phyloP scores from a whole-genome alignment of 306 rosid genomes.

The Fagus crenata region DNA sequence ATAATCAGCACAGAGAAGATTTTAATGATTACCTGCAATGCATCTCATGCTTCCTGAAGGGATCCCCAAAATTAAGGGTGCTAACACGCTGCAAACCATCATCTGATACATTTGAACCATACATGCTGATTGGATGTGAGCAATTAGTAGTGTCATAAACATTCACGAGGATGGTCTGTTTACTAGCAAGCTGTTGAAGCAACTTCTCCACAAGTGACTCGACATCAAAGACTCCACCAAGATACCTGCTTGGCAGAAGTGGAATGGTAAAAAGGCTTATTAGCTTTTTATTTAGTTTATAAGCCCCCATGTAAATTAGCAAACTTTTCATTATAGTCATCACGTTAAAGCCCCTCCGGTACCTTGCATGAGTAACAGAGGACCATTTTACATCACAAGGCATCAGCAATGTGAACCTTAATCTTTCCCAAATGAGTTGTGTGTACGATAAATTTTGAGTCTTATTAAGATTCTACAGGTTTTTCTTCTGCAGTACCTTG shows the following conservation, averaged over 20 bases:
- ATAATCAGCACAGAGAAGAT: not conserved
- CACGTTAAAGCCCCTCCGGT: not conserved
- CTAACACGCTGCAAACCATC: slow-evolving; percentile 65
- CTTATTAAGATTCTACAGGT: too few species aligned
- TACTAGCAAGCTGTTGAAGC: slow-evolving; percentile 97
- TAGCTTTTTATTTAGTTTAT: not conserved
- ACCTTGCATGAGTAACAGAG: not conserved
- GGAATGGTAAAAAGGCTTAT: slow-evolving; percentile 9
- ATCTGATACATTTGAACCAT: slow-evolving; percentile 70
- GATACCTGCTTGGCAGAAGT: slow-evolving; percentile 63
- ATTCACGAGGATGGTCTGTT: slow-evolving; percentile 84
- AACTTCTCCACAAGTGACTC: slow-evolving; percentile 96
- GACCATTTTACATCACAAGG: not conserved
- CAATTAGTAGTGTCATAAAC: slow-evolving; percentile 88
- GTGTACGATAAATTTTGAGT: not conserved
- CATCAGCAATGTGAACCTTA: not conserved
- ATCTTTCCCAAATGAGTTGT: not conserved
- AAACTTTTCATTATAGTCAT: not conserved
- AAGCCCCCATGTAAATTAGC: not conserved
- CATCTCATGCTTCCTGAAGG: slow-evolving; percentile 95
- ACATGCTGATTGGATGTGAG: slow-evolving; percentile 85
- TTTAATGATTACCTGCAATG: slow-evolving; percentile 69
- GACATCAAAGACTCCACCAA: slow-evolving; percentile 91
- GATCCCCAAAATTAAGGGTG: slow-evolving; percentile 89
- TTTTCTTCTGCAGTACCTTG: too few species aligned